Conservation (phyloP, 257 asterid species). For the Striga asiatica region DNA sequence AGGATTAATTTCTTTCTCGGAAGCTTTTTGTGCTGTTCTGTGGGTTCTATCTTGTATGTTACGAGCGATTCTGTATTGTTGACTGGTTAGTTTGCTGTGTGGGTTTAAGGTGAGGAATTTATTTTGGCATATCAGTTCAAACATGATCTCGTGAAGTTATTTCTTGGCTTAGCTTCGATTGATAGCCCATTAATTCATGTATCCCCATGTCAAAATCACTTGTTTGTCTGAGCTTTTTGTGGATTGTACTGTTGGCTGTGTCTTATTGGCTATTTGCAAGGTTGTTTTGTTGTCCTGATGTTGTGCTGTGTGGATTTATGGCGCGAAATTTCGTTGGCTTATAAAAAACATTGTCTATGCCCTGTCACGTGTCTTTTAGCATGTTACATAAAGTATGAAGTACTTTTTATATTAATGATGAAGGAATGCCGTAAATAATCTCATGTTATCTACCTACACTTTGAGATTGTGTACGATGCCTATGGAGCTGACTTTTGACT, state of each 20-base stretch:
- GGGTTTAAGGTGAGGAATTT: not conserved
- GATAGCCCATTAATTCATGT: no score
- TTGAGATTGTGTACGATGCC: not conserved
- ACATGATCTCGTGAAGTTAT: no score
- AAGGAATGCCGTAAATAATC: not conserved
- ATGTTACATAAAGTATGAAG: not conserved
- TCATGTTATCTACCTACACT: not conserved
- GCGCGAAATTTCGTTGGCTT: not conserved
- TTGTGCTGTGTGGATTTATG: not conserved
- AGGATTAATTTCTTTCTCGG: not conserved
- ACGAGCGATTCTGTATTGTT: conserved; percentile 12
- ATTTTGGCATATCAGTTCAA: no score
- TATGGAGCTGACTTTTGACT: no score
- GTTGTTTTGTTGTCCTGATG: conserved; percentile 11
- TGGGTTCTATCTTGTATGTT: not conserved
- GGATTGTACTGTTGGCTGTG: not conserved
- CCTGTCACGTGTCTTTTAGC: not conserved
- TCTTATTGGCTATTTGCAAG: not conserved
- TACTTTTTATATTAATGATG: not conserved
- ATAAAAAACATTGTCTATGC: not conserved
- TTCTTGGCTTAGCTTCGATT: no score
- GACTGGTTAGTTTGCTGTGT: not conserved
- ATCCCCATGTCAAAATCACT: not conserved
- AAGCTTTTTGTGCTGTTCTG: conserved; percentile 1
- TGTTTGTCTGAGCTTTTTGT: conserved; percentile 6